phyloP scores from a whole-genome alignment of 2,329 filamentous ascomycete species.

The Botrytis paeoniae region DNA sequence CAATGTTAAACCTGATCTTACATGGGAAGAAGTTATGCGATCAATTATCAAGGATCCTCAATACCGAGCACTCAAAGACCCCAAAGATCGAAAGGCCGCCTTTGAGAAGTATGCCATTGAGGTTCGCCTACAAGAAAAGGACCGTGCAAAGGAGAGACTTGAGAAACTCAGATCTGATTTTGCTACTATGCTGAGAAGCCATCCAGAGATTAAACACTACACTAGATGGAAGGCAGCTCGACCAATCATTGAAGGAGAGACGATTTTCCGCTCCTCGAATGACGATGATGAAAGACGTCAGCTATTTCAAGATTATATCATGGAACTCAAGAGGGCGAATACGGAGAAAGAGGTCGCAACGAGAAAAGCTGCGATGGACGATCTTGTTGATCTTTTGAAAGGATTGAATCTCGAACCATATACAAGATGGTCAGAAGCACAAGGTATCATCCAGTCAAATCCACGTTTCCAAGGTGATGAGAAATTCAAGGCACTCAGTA shows the following conservation, averaged over 20 bases:
- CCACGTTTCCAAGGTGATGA: slow-evolving; percentile 75
- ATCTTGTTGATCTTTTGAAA: slow-evolving; percentile 73
- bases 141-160: slow-evolving; percentile 88
- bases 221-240: slow-evolving; percentile 96
- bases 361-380: slow-evolving; percentile 79
- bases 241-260: slow-evolving; percentile 91
- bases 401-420: slow-evolving; percentile 85
- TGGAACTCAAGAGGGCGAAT: slow-evolving; percentile 77
- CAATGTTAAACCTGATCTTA: slow-evolving; percentile 86
- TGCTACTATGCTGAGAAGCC: slow-evolving; percentile 89
- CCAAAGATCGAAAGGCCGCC: slow-evolving; percentile 81
- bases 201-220: slow-evolving; percentile 95
- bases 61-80: slow-evolving; percentile 89
- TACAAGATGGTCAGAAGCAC: slow-evolving; percentile 90
- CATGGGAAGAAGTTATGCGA: slow-evolving; percentile 86
- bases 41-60: slow-evolving; percentile 86
- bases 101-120: slow-evolving; percentile 96
- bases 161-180: slow-evolving; percentile 92
- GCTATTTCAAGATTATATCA: slow-evolving; percentile 90
- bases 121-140: slow-evolving; percentile 87
- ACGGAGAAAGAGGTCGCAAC: slow-evolving; percentile 69
- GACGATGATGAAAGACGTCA: slow-evolving; percentile 84
- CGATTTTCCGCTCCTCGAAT: slow-evolving; percentile 87
- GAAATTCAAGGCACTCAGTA: slow-evolving; percentile 81
- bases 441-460: slow-evolving; percentile 74